Base-by-base conservation (phyloP, 2,329 filamentous ascomycete genomes). In the Arachnomyces sp. region DNA sequence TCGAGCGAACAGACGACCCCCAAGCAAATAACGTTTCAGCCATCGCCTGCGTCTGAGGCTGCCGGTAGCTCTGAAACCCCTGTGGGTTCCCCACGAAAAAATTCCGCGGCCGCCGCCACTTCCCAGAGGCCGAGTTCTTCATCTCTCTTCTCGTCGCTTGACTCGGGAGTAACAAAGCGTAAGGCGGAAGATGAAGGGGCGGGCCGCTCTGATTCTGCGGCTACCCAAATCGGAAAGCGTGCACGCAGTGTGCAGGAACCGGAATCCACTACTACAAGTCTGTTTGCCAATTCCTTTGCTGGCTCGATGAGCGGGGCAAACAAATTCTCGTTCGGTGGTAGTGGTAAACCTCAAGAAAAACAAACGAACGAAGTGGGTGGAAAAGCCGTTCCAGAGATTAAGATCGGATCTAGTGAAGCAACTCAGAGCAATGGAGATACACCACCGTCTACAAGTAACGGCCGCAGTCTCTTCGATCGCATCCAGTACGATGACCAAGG, bases 401-500 rank as follows among this genome's bases (percentile, higher is more conserved):
- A 28, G 7, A 15, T 11, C 15, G 14, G 14, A 3, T 35, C 33
- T 18, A 13, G 16, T 28, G 37, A 39, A 18, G 13, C 28, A 16
- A 17, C 31, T 13, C 14, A 28, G 28, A 16, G 25, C 12, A 16
- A 31, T 13, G 18, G 31, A 11, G 17, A 39, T 11, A 25, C 33
- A 17, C 36, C 48, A 7, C 37, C 48, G 4, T 34, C 38, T 37
- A 14, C 51, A 9, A 44, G 51, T 18, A 42, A 45, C 31, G 49
- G 57, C 16, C 56, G 57, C 25, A 63, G 58, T 40, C 47, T 64
- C 31, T 64, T 65, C 38, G 60, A 60, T 36, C 55, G 57, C 32
- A 51, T 64, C 5, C 46, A 58, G 39, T 49, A 51, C 31, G 48
- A 52, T 25, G 31, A 48, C 2, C 51, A 46, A 7, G 55, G 55